Base-by-base conservation (phyloP, 805 yeast genomes). In the Schwanniomyces pseudopolymorphus region DNA sequence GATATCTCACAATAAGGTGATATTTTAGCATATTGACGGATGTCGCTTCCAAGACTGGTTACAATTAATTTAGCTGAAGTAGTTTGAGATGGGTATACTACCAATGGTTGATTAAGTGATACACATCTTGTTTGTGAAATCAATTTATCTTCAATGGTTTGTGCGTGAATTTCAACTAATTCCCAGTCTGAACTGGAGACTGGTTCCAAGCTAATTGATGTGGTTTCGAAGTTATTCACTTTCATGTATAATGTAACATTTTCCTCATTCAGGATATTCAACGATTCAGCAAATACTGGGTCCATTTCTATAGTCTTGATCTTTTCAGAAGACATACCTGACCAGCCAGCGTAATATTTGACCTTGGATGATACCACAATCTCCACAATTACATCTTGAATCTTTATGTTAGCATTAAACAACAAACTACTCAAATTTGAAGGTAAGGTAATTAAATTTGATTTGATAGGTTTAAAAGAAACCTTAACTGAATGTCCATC, bases 181-280 rank as follows among this genome's bases (percentile, higher is more conserved):
- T 91, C 97, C 97, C 97, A 92, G 60, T 92, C 99, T 4, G 85
- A 76, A 1, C 83, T 64, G 0, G 88, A 75, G 16, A 78, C 66
- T 0, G 98, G 98, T 57, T 88, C 96, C 38, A 92, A 74, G 56
- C 80, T 83, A 2, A 91, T 83, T 3, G 82, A 79, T 5, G 74
- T 69, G 0, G 89, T 81, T 35, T 66, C 74, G n/a, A 77, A 79
- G 45, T 62, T 64, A 33, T 78, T 70, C 11, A 80, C 69, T 45
- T 78, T 75, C 43, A 85, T 59, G 31, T 67, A 71, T 33, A 86
- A 49, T 1, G 67, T 61, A 16, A 67, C 57, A 4, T 53, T 60
- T 7, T 72, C 61, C 21, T 66, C 64, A 31, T 81, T 84, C 3
- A 55, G 44, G 4, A 88, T 56, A 0, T 71, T 73, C 25, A 84